phyloP scores from a whole-genome alignment of 768 basidiomycete genomes.

The Hortiboletus flavorubellus region DNA sequence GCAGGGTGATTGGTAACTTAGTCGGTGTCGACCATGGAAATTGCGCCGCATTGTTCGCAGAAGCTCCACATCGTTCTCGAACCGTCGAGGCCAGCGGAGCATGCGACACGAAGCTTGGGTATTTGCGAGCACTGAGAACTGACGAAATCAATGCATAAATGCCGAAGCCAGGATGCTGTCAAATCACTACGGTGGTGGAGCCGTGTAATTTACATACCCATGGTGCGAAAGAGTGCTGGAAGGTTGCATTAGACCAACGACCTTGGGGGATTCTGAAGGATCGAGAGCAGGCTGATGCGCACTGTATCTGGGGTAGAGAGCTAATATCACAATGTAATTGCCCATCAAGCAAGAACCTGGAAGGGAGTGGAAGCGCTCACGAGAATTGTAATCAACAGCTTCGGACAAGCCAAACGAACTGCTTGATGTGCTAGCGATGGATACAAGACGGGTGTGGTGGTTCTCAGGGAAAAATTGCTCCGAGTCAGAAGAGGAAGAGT shows the following conservation, averaged over 20 bases:
- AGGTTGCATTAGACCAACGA: conserved; percentile 68
- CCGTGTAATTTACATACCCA: conserved; percentile 49
- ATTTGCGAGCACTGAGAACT: conserved; percentile 75
- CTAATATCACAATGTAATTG: conserved; percentile 2
- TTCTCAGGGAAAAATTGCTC: conserved; percentile 53
- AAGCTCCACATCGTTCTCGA: conserved; percentile 81
- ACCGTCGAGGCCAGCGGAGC: conserved; percentile 65
- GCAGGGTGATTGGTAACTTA: conserved; percentile 25
- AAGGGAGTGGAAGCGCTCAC: conserved; percentile 35
- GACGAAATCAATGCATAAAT: conserved; percentile 3
- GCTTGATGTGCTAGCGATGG: conserved; percentile 57
- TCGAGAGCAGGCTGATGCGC: conserved; percentile 57
- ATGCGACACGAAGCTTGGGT: conserved; percentile 78
- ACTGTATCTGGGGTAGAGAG: conserved; percentile 60
- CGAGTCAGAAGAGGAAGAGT: conserved; percentile 49
- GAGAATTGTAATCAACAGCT: conserved; percentile 44
- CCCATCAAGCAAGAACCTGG: background rate
- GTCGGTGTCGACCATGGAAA: conserved; percentile 82
- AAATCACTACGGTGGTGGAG: conserved; percentile 5
- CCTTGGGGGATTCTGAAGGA: conserved; percentile 44
- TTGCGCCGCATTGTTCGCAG: conserved; percentile 85
- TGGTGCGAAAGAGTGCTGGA: conserved; percentile 59
- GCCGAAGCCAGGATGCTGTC: conserved; percentile 12
- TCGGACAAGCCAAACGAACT: conserved; percentile 47
- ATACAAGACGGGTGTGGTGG: conserved; percentile 60